A percentile compares a stretch with the other conserved stretches of the same genome.
These are phyloP conservation scores for Lasiodiplodia citricola DNA, from an alignment of 2,329 filamentous ascomycete genomes.

Conservation along the genomic window DNA sequence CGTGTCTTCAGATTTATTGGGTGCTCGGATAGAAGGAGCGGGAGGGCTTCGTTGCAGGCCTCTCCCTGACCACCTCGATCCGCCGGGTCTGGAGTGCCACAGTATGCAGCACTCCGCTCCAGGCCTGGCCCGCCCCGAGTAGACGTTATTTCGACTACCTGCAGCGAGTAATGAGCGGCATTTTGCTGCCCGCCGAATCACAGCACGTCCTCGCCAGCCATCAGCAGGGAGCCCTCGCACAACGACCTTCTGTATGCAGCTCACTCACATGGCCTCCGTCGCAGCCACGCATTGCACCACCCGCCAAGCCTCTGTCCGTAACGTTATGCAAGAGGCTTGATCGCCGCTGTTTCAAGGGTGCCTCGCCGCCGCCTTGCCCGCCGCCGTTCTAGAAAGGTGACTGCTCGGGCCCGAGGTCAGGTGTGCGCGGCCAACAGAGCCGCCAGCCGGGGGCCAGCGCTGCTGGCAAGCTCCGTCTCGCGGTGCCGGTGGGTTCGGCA, in stretches of 20 bases:
- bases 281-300: slow-evolving; percentile 22
- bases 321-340: slow-evolving; percentile 25
- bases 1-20: slow-evolving; percentile 13
- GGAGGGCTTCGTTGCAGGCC: slow-evolving; percentile 17
- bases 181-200: slow-evolving; percentile 23
- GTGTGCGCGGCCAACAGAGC: not conserved
- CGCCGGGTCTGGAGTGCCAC: slow-evolving; percentile 23
- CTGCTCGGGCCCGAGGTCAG: not conserved
- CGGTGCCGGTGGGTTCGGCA: slow-evolving; percentile 14
- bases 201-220: not conserved
- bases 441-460: slow-evolving; percentile 10
- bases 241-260: slow-evolving; percentile 27
- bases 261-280: slow-evolving; percentile 26
- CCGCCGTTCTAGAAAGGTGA: slow-evolving; percentile 19
- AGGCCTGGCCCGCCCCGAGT: slow-evolving; percentile 27
- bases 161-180: slow-evolving; percentile 25
- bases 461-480: slow-evolving; percentile 12
- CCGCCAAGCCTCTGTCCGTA: slow-evolving; percentile 11
- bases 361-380: slow-evolving; percentile 9
- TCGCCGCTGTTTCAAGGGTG: slow-evolving; percentile 23
- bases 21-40: slow-evolving; percentile 23
- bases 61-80: slow-evolving; percentile 20
- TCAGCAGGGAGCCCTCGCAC: slow-evolving; percentile 19
- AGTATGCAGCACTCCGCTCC: slow-evolving; percentile 20
- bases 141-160: slow-evolving; percentile 28